Conservation (phyloP, 768 basidiomycete genomes). For the Psilocybe tampanensis region DNA sequence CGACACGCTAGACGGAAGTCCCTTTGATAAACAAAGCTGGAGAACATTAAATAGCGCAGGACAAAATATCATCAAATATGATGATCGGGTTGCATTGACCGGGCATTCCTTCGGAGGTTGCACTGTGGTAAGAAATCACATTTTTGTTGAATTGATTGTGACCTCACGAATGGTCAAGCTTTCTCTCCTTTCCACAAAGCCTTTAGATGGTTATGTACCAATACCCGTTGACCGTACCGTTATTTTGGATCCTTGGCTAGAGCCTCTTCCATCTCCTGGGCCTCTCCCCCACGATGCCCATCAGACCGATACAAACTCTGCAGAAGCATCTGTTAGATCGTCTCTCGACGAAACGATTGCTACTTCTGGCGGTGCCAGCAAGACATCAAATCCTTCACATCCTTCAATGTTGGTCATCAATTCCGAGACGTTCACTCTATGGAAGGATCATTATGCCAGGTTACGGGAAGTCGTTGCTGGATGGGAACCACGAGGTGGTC, state of each 20-base stretch:
- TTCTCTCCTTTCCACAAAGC: constrained; percentile 53
- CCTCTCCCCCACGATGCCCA: constrained; percentile 33
- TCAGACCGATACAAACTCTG: not conserved
- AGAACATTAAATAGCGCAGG: constrained; percentile 18
- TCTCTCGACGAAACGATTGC: not conserved
- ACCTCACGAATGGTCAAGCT: constrained; percentile 41
- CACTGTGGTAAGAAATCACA: constrained; percentile 36
- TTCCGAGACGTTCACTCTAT: constrained; percentile 77
- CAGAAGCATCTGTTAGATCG: constrained; percentile 4
- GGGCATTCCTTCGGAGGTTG: constrained; percentile 54
- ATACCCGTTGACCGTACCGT: constrained; percentile 63
- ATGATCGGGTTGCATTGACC: constrained; percentile 38
- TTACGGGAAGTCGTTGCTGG: constrained; percentile 51
- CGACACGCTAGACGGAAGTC: constrained; percentile 36
- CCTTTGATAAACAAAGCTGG: constrained; percentile 47
- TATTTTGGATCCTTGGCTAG: constrained; percentile 84
- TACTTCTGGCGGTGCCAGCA: not conserved
- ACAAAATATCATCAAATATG: constrained; percentile 30
- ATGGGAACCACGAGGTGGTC: constrained; percentile 52
- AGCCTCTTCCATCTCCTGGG: constrained; percentile 67
- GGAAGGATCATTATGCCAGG: constrained; percentile 72
- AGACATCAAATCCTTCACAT: constrained; percentile 5
- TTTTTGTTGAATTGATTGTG: not conserved
- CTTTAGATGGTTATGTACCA: constrained; percentile 38
- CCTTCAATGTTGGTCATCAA: constrained; percentile 68